Percentiles rank a stretch among this genome's conserved stretches.
These are phyloP conservation scores for Luffa aegyptiaca DNA, from an alignment of 306 rosid genomes.

Conservation along the genomic window DNA sequence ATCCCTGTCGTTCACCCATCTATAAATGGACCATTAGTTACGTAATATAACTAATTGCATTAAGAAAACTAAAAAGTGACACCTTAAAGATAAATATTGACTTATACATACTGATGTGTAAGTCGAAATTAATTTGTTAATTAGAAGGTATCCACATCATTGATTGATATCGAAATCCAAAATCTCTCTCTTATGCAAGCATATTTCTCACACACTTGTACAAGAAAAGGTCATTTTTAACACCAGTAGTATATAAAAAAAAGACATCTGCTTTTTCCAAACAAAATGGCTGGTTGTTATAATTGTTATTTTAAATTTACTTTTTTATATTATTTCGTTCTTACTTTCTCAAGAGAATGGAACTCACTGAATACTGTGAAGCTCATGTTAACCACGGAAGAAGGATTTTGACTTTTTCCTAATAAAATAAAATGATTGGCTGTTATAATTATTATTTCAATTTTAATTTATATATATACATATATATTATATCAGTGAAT, in stretches of 20 bases:
- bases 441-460: not conserved
- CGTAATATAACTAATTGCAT: not conserved
- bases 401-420: not conserved
- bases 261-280: not conserved
- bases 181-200: not conserved
- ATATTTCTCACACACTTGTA: not conserved
- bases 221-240: not conserved
- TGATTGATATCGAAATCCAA: not conserved
- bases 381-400: not conserved
- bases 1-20: no score
- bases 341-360: not conserved
- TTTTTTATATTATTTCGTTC: not conserved
- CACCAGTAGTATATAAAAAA: not conserved
- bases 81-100: not conserved
- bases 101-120: not conserved
- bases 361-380: not conserved
- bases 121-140: not conserved
- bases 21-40: not conserved
- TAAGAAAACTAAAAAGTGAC: not conserved
- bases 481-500: no score
- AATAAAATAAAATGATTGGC: not conserved
- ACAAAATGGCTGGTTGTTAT: not conserved
- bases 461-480: no score
- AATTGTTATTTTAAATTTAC: not conserved
- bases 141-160: not conserved